These are phyloP conservation scores for Gossypium rotundifolium DNA, from an alignment of 345 rosid species.

Conservation along the genomic window DNA sequence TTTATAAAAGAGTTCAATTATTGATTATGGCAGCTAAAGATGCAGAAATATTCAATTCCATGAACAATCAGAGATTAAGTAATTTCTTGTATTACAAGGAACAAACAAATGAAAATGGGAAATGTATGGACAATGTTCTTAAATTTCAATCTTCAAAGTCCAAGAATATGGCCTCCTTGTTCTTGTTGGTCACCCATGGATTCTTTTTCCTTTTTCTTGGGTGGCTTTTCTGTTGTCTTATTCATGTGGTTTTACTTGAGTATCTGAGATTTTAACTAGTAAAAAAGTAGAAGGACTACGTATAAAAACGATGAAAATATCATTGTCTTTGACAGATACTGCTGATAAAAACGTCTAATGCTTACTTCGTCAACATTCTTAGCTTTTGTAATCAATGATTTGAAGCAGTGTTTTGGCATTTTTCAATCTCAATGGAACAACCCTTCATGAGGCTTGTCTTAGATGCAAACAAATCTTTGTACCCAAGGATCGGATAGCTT, in stretches of 20 bases:
- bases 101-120: background rate
- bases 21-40: background rate
- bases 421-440: background rate
- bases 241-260: background rate
- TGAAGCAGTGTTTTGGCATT: slow-evolving; percentile 10
- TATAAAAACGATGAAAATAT: background rate
- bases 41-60: background rate
- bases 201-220: background rate
- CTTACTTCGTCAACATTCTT: slow-evolving; percentile 9
- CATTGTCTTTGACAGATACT: background rate
- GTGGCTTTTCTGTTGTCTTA: background rate
- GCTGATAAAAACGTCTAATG: background rate
- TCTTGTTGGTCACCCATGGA: background rate
- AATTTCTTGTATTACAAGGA: background rate
- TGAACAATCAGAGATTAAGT: background rate
- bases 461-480: slow-evolving; percentile 13
- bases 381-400: slow-evolving; percentile 1
- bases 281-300: background rate
- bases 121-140: background rate
- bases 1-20: background rate
- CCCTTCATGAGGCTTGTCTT: slow-evolving; percentile 22
- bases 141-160: background rate
- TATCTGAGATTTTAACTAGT: background rate
- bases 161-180: background rate
- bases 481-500: background rate